Conservation (phyloP, 805 yeast genomes). For the Blastobotrys chiropterorum region DNA sequence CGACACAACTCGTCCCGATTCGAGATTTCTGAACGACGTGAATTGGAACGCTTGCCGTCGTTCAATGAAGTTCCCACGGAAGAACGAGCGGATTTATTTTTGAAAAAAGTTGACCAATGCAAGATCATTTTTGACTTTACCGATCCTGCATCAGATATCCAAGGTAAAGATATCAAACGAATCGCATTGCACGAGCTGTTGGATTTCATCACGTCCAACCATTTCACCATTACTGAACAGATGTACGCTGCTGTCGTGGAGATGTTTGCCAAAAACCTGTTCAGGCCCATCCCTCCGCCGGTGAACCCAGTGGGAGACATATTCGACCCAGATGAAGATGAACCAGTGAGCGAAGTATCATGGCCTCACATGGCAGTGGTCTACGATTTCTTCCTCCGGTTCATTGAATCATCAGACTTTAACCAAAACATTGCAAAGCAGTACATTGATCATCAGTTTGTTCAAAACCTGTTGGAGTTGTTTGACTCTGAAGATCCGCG, state of each 20-base stretch:
- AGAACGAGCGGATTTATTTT: conserved; percentile 71
- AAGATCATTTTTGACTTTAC: conserved; percentile 88
- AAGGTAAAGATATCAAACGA: conserved; percentile 89
- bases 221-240: conserved; percentile 82
- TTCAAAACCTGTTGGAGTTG: conserved; percentile 71
- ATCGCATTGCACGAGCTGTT: conserved; percentile 82
- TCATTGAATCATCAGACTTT: conserved; percentile 91
- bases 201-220: conserved; percentile 74
- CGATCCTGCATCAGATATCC: conserved; percentile 86
- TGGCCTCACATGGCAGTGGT: conserved; percentile 99
- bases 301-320: conserved; percentile 95
- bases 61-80: conserved; percentile 85
- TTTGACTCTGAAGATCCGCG: conserved; percentile 96
- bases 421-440: conserved; percentile 90
- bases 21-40: conserved; percentile 65
- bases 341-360: conserved; percentile 90
- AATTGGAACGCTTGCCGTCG: conserved; percentile 68
- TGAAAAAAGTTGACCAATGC: conserved; percentile 90
- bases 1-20: conserved; percentile 90
- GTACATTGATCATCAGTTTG: conserved; percentile 86
- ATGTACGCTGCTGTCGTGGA: conserved; percentile 82
- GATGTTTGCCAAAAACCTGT: conserved; percentile 84
- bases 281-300: conserved; percentile 97
- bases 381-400: conserved; percentile 87
- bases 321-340: conserved; percentile 98